Evolutionary conservation across 345 rosid species (phyloP), one percentile per base, ranked within the genome.

Genomic region (Eucalyptus globulus): DNA sequence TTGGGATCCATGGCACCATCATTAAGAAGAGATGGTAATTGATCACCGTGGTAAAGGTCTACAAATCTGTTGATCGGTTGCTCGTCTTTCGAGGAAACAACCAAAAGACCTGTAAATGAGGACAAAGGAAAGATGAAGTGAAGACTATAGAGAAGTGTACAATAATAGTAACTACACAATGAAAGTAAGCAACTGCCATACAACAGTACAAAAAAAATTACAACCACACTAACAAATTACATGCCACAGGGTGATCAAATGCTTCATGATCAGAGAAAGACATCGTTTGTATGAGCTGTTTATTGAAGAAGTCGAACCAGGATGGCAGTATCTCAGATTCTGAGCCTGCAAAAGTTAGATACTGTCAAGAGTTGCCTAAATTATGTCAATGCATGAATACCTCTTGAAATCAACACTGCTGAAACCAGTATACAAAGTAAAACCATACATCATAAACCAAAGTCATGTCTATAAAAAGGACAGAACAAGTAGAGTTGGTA

Each of bases 171-270:
- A 49, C 49, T 43, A 87, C 6, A 51, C n/a, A 44, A 87, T 14
- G 26, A 44, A 31, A 87, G 37, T 72, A 51, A 85, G n/a, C 31
- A 49, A 54, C 53, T 27, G 14, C 37, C 50, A 85, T 58, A 69
- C 76, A 83, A 87, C 24, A 49, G 60, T 19, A 87, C 45, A 29
- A 29, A 31, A 53, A 53, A 47, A 80, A 89, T 24, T 67, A 90
- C 90, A 47, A 88, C 69, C 31, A 37, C 51, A 21, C 53, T 93
- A 49, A 89, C 29, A 88, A 89, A 98, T 94, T 95, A 98, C 99
- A 98, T 86, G 99, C 97, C 93, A 98, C 99, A 21, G 99, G 99
- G 93, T 98, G 99, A 88, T 98, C 99, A 92, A 96, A 98, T 89
- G 99, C 96, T 94, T 97, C 99, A 87, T 98, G 99, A 24, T 97